phyloP scores from a whole-genome alignment of 208 protist genomes.

The Lotmaria passim region DNA sequence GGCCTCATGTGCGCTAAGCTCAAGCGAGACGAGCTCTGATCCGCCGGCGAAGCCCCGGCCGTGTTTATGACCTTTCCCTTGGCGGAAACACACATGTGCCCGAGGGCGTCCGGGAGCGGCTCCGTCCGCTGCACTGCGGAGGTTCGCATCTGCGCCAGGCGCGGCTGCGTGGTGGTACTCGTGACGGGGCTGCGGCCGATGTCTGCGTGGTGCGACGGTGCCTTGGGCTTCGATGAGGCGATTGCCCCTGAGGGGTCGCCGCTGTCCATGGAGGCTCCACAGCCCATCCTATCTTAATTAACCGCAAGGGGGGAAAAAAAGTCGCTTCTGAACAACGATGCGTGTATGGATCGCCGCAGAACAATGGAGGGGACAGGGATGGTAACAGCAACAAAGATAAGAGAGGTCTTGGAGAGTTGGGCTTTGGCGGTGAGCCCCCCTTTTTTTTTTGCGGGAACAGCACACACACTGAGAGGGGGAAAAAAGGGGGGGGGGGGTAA shows the following conservation, averaged over 20 bases:
- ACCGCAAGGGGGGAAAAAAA: neutral
- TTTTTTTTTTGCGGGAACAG: too few species aligned
- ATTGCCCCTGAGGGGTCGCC: neutral
- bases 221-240: neutral
- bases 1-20: neutral
- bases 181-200: neutral
- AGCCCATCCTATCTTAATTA: constrained; percentile 6
- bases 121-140: too few species aligned
- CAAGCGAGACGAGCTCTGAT: neutral
- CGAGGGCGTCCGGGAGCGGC: neutral
- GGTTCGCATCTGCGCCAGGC: neutral
- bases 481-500: too few species aligned
- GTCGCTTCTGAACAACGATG: too few species aligned
- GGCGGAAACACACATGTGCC: neutral
- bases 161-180: constrained; percentile 1
- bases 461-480: neutral
- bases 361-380: neutral
- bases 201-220: too few species aligned
- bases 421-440: too few species aligned
- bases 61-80: neutral
- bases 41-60: neutral
- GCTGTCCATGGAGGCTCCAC: neutral
- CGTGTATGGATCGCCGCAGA: neutral
- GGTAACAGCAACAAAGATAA: neutral
- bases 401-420: neutral